Percentiles rank a stretch among this genome's conserved stretches.
Conservation (phyloP, 352 stramenopile species). For the Globisporangium carolinianum region DNA sequence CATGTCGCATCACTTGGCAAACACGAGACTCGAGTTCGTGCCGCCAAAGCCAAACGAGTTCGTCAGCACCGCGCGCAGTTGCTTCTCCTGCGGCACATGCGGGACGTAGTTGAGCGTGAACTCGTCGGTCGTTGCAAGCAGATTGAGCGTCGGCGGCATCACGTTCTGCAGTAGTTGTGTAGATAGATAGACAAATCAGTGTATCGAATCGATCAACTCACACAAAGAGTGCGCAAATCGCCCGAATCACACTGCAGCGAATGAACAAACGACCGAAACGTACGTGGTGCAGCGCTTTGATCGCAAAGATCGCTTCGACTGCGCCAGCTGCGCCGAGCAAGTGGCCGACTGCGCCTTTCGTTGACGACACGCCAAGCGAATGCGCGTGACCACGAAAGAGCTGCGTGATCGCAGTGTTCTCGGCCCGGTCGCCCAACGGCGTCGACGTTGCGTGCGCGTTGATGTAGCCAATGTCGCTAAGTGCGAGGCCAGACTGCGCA, state of each 20-base stretch:
- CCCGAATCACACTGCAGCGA: too few species aligned
- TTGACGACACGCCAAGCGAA: slow-evolving; percentile 69
- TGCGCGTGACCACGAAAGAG: slow-evolving; percentile 63
- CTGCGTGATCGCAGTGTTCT: slow-evolving; percentile 88
- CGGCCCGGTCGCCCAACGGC: slow-evolving; percentile 93
- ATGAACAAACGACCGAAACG: slow-evolving; percentile 3
- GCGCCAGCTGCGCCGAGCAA: slow-evolving; percentile 94
- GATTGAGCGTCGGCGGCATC: slow-evolving; percentile 93
- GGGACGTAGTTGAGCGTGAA: slow-evolving; percentile 86
- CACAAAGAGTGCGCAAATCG: not conserved
- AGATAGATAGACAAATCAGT: not conserved
- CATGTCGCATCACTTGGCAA: slow-evolving; percentile 38
- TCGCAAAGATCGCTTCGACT: slow-evolving; percentile 93
- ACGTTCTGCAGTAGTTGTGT: slow-evolving; percentile 40
- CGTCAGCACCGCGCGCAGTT: slow-evolving; percentile 76
- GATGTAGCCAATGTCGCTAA: slow-evolving; percentile 94
- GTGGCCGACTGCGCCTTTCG: slow-evolving; percentile 92
- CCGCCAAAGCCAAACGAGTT: slow-evolving; percentile 99
- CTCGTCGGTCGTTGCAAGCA: slow-evolving; percentile 64
- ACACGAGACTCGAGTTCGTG: slow-evolving; percentile 89
- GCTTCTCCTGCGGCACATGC: slow-evolving; percentile 55
- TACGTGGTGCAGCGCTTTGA: slow-evolving; percentile 88
- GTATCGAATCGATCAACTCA: not conserved
- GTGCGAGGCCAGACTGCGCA: slow-evolving; percentile 50
- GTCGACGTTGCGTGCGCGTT: slow-evolving; percentile 99